Base-by-base conservation (phyloP, 306 rosid genomes). In the Cyclanthera cordifolia region DNA sequence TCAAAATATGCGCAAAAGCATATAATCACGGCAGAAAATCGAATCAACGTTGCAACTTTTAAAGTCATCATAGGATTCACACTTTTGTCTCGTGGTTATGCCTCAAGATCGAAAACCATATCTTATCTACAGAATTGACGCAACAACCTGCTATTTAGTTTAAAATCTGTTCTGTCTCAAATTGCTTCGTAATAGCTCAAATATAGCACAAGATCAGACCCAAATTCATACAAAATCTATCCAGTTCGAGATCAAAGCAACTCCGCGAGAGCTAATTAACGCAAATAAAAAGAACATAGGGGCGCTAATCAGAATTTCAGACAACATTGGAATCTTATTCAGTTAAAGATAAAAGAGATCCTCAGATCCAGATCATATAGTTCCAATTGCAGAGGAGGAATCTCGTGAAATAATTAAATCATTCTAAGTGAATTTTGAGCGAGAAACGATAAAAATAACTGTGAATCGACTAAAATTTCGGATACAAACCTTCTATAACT, bases 401-500 rank as follows among this genome's bases (percentile, higher is more conserved):
- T 52, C 12, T 14, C 25, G 46, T 21, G 75, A 19, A 53, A 20
- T 61, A 48, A 20, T 55, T 37, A 45, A 53, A 72, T 28, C 10
- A 37, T 50, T 37, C 37, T 25, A 74, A 50, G 64, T 43, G 45
- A 52, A 50, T 30, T 27, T 19, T 17, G 23, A 49, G 56, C 32
- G 19, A 3, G 16, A 14, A 67, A 16, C 39, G 37, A 3, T 53
- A 25, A 28, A 28, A 59, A 25, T 13, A 46, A 54, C 28, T 37
- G 15, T 52, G 63, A 6, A 54, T 23, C 56, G 46, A 68, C 72
- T 25, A 50, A 16, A 15, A 51, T 2, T 27, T 45, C 1, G 65
- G 20, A 69, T 39, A 74, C 80, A 76, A 71, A 92, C 98, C 98
- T 92, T 89, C 98, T 76, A 85, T 92, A 81, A 78, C 80, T 92